Evolutionary conservation across 139 green algal genomes (phyloP), one percentile per base, ranked within the genome.

Genomic region (Yamagishiella unicocca): DNA sequence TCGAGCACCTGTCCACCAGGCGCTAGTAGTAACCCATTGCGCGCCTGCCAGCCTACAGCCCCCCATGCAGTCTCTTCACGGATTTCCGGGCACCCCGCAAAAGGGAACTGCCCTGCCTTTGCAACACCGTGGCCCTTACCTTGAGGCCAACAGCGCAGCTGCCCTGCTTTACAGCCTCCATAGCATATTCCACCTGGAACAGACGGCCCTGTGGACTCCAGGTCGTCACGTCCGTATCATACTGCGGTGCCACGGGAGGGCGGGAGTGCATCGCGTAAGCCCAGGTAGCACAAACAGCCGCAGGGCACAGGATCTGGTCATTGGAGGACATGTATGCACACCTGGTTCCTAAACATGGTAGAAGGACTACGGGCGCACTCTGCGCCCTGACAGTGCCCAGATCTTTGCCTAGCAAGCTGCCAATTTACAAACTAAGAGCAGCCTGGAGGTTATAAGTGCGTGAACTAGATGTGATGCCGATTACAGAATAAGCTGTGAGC

Each of bases 111-210:
- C n/a, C n/a, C n/a, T n/a, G 50, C 50, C 17, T 25, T 25, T 58
- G 50, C 50, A 58, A 58, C 50, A 58, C 50, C 50, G 50, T 42
- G 64, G 17, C 9, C 93, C 74, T 72, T 62, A 98, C 95, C 92
- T 95, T 97, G 27, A 99, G 84, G 6, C 98, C 97, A 3, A 99
- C 97, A 14, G 96, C 95, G 38, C 96, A 97, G 80, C 93, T 97
- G 71, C 97, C 97, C 79, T 99, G 97, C 94, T 99, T 99, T 0
- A 99, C 98, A 12, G 98, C 97, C 88, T 99, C 97, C 97, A 99
- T 99, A 4, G 97, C 97, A 79, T 99, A 99, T 86, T 99, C 97
- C 14, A 99, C 94, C 89, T 99, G 97, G 84, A 98, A 97, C 6
- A 99, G 94, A 17, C 97, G 94, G 2, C 97, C 97, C 86, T 98